Percentiles rank a stretch among this genome's conserved stretches.
phyloP scores from a whole-genome alignment of 1,284 basidiomycete genomes.

The Ustilago lituana region DNA sequence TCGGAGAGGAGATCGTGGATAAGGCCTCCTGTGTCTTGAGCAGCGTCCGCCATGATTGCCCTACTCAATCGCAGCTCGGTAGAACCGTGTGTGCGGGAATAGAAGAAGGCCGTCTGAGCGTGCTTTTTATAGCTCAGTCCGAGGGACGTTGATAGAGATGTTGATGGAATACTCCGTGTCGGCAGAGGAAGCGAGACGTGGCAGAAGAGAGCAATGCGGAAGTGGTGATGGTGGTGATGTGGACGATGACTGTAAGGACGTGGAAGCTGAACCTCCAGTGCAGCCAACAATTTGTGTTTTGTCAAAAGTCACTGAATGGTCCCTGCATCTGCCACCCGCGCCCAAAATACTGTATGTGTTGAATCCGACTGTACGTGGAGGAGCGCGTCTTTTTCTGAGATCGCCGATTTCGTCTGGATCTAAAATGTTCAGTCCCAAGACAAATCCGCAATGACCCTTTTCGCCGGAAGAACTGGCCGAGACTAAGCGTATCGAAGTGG shows the following conservation, averaged over 20 bases:
- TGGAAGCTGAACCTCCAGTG: slow-evolving; percentile 21
- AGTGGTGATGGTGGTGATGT: slow-evolving; percentile 22
- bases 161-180: no score
- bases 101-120: no score
- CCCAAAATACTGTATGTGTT: no score
- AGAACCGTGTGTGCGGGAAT: no score
- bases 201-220: neutral
- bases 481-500: slow-evolving; percentile 7
- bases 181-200: no score
- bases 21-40: slow-evolving; percentile 10
- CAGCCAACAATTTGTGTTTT: no score
- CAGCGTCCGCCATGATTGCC: slow-evolving; percentile 31
- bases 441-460: neutral
- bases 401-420: neutral
- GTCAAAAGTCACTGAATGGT: no score
- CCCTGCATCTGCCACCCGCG: slow-evolving; percentile 28
- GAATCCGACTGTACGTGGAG: slow-evolving; percentile 11
- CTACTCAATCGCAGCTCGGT: no score
- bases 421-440: neutral
- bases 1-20: slow-evolving; percentile 39
- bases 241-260: slow-evolving; percentile 19
- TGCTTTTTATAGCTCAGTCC: no score
- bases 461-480: slow-evolving; percentile 3
- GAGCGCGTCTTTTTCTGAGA: neutral
- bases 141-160: neutral